A percentile compares a stretch with the other conserved stretches of the same genome.
These are phyloP conservation scores for Arthrobotrys iridis DNA, from an alignment of 2,329 filamentous ascomycete species.

Conservation along the genomic window DNA sequence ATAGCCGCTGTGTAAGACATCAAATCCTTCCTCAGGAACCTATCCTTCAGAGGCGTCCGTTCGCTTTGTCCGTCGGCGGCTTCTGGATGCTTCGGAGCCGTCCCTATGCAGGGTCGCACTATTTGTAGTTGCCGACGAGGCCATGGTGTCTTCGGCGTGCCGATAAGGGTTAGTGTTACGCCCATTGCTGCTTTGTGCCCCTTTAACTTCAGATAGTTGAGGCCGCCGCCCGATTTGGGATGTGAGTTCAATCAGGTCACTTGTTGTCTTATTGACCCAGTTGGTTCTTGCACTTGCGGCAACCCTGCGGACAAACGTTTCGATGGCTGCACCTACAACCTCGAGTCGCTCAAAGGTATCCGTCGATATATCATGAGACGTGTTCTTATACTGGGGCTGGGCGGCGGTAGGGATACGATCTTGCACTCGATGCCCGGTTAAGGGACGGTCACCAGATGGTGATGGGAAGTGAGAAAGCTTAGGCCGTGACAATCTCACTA, in stretches of 20 bases:
- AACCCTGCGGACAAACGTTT: constrained; percentile 88
- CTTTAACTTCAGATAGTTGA: background rate
- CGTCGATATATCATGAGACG: constrained; percentile 61
- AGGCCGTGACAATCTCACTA: constrained; percentile 82
- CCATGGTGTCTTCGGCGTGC: background rate
- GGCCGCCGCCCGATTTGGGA: constrained; percentile 38
- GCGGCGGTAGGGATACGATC: constrained; percentile 61
- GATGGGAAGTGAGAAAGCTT: constrained; percentile 92
- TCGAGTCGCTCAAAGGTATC: constrained; percentile 70
- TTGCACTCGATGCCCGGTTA: constrained; percentile 58
- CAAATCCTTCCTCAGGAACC: background rate
- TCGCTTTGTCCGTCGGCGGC: constrained; percentile 21
- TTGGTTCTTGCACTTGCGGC: constrained; percentile 68
- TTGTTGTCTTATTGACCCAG: constrained; percentile 49
- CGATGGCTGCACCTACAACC: constrained; percentile 84
- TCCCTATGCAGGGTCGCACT: background rate
- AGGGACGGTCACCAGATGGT: constrained; percentile 58
- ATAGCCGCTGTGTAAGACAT: background rate
- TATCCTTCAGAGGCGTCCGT: constrained; percentile 15
- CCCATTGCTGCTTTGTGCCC: background rate
- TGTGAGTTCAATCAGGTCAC: constrained; percentile 50
- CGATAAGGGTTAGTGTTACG: background rate
- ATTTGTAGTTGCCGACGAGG: constrained; percentile 22
- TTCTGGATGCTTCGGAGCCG: constrained; percentile 18
- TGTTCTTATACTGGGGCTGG: constrained; percentile 66